Conservation (phyloP, 768 basidiomycete genomes). For the Leccinum variicolor region DNA sequence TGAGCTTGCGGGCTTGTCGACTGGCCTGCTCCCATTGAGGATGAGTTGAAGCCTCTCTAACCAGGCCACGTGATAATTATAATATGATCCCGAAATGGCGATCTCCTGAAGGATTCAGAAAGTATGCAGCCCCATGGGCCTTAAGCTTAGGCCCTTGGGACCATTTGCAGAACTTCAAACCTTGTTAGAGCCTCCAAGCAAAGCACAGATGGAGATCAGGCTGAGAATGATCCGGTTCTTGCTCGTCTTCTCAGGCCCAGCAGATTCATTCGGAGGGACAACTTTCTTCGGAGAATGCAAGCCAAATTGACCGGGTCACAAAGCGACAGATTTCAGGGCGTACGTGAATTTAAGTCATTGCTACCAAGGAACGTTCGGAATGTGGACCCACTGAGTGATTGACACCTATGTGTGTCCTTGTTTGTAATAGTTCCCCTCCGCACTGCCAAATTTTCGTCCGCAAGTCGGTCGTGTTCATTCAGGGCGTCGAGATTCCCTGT, state of each 20-base stretch:
- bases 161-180: neutral
- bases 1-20: conserved; percentile 46
- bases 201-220: neutral
- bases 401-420: conserved; percentile 26
- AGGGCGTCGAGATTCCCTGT: conserved; percentile 28
- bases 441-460: conserved; percentile 26
- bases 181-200: neutral
- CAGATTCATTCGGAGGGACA: neutral
- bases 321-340: too few species aligned
- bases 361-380: too few species aligned
- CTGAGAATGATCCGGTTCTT: neutral
- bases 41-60: neutral
- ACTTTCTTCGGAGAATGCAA: neutral
- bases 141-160: too few species aligned
- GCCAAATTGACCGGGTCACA: neutral
- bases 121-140: neutral
- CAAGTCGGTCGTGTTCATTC: conserved; percentile 25
- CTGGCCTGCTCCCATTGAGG: conserved; percentile 69
- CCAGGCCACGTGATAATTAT: neutral
- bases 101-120: neutral
- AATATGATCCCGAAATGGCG: conserved; percentile 2
- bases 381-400: too few species aligned
- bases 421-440: conserved; percentile 14
- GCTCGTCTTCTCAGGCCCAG: neutral
- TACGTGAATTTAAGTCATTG: too few species aligned